Evolutionary conservation across 1,284 basidiomycete species (phyloP).

Genomic region (Trichosporon sp.): DNA sequence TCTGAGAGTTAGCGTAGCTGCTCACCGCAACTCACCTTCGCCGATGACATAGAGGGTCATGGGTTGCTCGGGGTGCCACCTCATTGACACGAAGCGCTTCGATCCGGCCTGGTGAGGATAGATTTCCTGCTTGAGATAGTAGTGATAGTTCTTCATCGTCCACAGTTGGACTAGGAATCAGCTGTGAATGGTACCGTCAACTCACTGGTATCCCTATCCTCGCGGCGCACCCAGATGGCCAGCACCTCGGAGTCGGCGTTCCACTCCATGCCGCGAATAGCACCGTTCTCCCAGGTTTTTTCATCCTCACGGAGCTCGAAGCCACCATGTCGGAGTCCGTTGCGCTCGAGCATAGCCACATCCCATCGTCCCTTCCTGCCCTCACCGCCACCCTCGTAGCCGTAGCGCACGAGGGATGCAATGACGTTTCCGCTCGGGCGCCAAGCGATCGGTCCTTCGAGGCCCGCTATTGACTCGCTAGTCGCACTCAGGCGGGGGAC

Average conservation of each 20-base stretch:
- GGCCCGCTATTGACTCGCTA: slow-evolving; percentile 72
- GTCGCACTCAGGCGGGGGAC: slow-evolving; percentile 75
- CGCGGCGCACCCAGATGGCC: slow-evolving; percentile 71
- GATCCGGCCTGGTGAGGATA: slow-evolving; percentile 47
- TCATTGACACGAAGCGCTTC: slow-evolving; percentile 62
- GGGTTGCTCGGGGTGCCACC: slow-evolving; percentile 83
- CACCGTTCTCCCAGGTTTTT: slow-evolving; percentile 45
- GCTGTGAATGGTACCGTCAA: slow-evolving; percentile 11
- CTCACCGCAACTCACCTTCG: slow-evolving; percentile 52
- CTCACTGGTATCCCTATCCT: slow-evolving; percentile 64
- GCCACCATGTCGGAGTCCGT: slow-evolving; percentile 86
- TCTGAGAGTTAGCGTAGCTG: slow-evolving; percentile 28
- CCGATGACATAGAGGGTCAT: slow-evolving; percentile 67
- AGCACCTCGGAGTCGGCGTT: slow-evolving; percentile 83
- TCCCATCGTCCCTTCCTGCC: slow-evolving; percentile 65
- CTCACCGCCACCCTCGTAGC: slow-evolving; percentile 61
- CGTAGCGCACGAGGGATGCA: slow-evolving; percentile 75
- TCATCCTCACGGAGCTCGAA: slow-evolving; percentile 64
- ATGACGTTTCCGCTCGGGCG: slow-evolving; percentile 84
- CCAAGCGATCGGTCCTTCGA: slow-evolving; percentile 81
- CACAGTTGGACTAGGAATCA: slow-evolving; percentile 74
- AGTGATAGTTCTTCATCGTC: slow-evolving; percentile 94
- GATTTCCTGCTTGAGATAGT: slow-evolving; percentile 91
- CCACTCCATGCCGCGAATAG: slow-evolving; percentile 75
- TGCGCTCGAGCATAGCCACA: slow-evolving; percentile 91